Conservation (phyloP, 1,284 basidiomycete genomes). For the Fomitopsis schrenkii region DNA sequence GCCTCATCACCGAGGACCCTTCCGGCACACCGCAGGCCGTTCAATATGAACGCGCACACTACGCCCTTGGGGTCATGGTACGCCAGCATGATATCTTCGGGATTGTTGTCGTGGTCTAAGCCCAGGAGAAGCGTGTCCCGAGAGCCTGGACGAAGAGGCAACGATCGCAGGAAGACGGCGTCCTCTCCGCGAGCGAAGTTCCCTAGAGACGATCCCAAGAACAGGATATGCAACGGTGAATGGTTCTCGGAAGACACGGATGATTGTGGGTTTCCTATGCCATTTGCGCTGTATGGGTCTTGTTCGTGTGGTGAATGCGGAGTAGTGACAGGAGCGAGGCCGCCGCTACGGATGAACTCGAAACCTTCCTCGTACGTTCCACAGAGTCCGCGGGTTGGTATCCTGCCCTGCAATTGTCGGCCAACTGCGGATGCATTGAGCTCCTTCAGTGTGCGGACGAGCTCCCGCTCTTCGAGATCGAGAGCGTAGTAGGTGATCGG, state of each 20-base stretch:
- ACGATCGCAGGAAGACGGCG: conserved; percentile 69
- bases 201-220: conserved; percentile 93
- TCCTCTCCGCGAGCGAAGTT: conserved; percentile 82
- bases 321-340: conserved; percentile 39
- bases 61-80: conserved; percentile 83
- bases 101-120: conserved; percentile 79
- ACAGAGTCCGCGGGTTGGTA: conserved; percentile 79
- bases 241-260: conserved; percentile 35
- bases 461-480: conserved; percentile 85
- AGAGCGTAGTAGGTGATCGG: conserved; percentile 89
- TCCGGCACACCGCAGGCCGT: conserved; percentile 74
- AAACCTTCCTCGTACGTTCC: conserved; percentile 88
- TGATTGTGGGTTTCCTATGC: conserved; percentile 19
- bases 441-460: conserved; percentile 75
- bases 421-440: conserved; percentile 67
- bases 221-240: conserved; percentile 76
- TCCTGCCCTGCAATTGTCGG: conserved; percentile 57
- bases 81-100: conserved; percentile 65
- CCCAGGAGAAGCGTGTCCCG: conserved; percentile 78
- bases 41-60: conserved; percentile 86
- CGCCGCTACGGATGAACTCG: conserved; percentile 59
- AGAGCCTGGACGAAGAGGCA: conserved; percentile 73
- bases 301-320: conserved; percentile 24
- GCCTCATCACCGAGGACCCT: conserved; percentile 55
- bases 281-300: conserved; percentile 20